Percentiles rank a stretch among this genome's conserved stretches.
These are phyloP conservation scores for Pythium myriotylum DNA, from an alignment of 352 stramenopile genomes.

Conservation along the genomic window DNA sequence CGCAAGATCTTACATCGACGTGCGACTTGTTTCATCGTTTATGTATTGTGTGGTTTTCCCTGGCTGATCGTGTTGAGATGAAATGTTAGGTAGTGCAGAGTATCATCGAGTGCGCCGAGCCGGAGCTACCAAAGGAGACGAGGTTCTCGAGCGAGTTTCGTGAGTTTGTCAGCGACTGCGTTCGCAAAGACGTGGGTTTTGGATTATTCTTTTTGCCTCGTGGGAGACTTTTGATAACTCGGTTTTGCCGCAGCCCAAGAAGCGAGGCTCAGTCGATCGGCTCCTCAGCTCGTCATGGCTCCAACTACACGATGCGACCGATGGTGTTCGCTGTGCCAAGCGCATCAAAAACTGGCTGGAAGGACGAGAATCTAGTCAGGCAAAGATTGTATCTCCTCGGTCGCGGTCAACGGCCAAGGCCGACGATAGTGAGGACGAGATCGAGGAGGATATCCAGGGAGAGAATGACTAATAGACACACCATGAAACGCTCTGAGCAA, in stretches of 20 bases:
- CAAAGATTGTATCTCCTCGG: background rate
- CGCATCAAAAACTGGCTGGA: slow-evolving; percentile 44
- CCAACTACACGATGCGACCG: slow-evolving; percentile 49
- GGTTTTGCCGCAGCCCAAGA: slow-evolving; percentile 36
- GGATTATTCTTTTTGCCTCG: background rate
- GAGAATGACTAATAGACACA: slow-evolving; percentile 13
- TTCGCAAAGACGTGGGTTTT: slow-evolving; percentile 65
- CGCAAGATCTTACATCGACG: slow-evolving; percentile 69
- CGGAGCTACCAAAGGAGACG: slow-evolving; percentile 37
- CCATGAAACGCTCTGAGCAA: background rate
- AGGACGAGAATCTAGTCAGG: slow-evolving; percentile 2
- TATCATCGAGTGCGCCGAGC: slow-evolving; percentile 66
- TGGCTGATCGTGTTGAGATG: background rate
- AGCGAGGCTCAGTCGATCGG: slow-evolving; percentile 62
- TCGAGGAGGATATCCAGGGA: slow-evolving; percentile 47
- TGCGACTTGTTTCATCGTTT: slow-evolving; percentile 28
- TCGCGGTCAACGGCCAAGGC: background rate
- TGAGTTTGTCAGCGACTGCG: slow-evolving; percentile 55
- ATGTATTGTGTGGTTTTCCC: background rate
- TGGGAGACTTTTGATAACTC: background rate
- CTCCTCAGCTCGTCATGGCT: slow-evolving; percentile 58
- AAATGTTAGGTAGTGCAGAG: slow-evolving; percentile 62
- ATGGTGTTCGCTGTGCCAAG: slow-evolving; percentile 29
- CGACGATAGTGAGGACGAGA: slow-evolving; percentile 46
- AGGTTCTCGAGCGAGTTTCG: slow-evolving; percentile 59